These are phyloP conservation scores for Leishmania amazonensis DNA, from an alignment of 208 protist genomes.

Conservation along the genomic window DNA sequence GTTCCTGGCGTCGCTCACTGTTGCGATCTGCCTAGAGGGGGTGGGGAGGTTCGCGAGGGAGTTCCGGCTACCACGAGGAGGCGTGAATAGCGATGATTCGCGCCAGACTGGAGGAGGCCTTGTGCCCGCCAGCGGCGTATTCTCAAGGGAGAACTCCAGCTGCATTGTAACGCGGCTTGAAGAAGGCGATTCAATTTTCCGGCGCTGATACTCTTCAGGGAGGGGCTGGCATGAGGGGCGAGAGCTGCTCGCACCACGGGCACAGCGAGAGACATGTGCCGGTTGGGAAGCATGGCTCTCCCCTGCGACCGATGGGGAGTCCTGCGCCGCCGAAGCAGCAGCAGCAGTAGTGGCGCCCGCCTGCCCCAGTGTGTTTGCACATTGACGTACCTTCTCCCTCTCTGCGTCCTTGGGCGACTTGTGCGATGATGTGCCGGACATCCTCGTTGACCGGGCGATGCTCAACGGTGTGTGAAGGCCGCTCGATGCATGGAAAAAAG, in stretches of 20 bases:
- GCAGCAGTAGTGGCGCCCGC: neutral
- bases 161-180: neutral
- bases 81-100: slow-evolving; percentile 4
- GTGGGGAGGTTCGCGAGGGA: neutral
- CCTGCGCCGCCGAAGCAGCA: neutral
- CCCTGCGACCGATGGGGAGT: neutral
- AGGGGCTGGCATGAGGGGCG: no score
- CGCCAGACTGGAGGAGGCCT: slow-evolving; percentile 20
- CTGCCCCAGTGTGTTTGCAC: neutral
- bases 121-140: slow-evolving; percentile 10
- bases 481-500: neutral
- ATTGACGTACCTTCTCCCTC: neutral
- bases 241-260: neutral
- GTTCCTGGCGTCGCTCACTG: neutral
- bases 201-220: neutral
- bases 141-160: slow-evolving; percentile 19
- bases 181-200: neutral
- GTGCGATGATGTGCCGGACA: neutral
- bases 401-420: no score
- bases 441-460: neutral
- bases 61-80: neutral
- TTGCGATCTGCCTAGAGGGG: neutral
- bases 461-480: neutral
- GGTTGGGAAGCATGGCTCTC: neutral
- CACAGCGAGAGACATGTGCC: neutral